Evolutionary conservation across 2,329 filamentous ascomycete species (phyloP).

Genomic region (Laburnicola sp.): DNA sequence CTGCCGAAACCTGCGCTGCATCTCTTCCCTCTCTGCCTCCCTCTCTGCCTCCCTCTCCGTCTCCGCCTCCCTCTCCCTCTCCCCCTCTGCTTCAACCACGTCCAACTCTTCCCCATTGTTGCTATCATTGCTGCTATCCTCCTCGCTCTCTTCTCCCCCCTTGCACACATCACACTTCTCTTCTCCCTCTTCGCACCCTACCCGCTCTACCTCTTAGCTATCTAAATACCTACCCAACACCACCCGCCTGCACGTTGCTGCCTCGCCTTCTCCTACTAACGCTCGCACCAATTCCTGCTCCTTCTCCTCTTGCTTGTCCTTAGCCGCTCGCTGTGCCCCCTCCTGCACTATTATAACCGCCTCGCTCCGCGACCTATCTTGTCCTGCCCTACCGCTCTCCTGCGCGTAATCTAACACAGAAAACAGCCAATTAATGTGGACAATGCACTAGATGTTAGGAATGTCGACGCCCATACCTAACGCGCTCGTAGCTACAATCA

Average conservation of each 20-base stretch:
- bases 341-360: conserved; percentile 4
- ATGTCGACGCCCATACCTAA: conserved; percentile 9
- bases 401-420: conserved; percentile 11
- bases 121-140: no score
- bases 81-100: conserved; percentile 8
- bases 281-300: no score
- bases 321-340: no score
- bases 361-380: conserved; percentile 5
- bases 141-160: no score
- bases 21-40: no score
- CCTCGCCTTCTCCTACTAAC: no score
- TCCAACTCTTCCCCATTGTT: no score
- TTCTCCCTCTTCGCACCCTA: conserved; percentile 7
- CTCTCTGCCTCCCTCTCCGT: no score
- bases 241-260: no score
- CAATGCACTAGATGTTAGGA: conserved; percentile 14
- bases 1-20: no score
- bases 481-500: no score
- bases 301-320: no score
- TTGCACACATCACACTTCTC: conserved; percentile 13
- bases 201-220: conserved; percentile 3
- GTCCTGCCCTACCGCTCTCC: conserved; percentile 3
- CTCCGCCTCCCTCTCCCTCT: conserved; percentile 3
- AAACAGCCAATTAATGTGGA: conserved; percentile 18
- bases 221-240: conserved; percentile 16